Conservation (phyloP, 2,329 filamentous ascomycete genomes). For the Exophiala alcalophila region DNA sequence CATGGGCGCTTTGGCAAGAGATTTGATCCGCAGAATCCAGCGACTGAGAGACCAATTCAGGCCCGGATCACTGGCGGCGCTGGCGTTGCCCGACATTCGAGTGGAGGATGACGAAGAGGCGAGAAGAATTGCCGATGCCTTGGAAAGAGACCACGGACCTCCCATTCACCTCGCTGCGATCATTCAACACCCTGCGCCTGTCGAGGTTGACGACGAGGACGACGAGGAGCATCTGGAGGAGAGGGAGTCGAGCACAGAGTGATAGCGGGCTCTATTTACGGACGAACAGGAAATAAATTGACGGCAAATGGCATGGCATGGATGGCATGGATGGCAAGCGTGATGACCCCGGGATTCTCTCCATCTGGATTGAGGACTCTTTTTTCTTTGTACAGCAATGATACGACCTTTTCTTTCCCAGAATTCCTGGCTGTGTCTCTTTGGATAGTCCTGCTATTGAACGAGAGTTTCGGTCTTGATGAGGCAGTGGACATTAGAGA, state of each 20-base stretch:
- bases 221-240: slow-evolving; percentile 13
- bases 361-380: no score
- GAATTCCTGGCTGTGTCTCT: no score
- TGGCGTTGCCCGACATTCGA: slow-evolving; percentile 28
- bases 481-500: no score
- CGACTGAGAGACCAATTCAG: slow-evolving; percentile 28
- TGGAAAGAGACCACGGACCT: background rate
- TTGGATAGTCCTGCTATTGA: no score
- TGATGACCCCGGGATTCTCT: no score
- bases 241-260: slow-evolving; percentile 14
- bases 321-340: no score
- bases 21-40: slow-evolving; percentile 28
- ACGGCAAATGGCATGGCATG: no score
- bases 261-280: no score
- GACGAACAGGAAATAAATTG: no score
- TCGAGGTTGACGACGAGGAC: slow-evolving; percentile 4
- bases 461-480: no score
- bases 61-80: slow-evolving; percentile 27
- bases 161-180: background rate
- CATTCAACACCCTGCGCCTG: background rate
- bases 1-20: slow-evolving; percentile 26
- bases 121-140: background rate
- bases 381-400: no score
- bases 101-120: slow-evolving; percentile 18
- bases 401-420: no score